Evolutionary conservation across 768 basidiomycete species (phyloP).

Genomic region (Phanerochaete sordida): DNA sequence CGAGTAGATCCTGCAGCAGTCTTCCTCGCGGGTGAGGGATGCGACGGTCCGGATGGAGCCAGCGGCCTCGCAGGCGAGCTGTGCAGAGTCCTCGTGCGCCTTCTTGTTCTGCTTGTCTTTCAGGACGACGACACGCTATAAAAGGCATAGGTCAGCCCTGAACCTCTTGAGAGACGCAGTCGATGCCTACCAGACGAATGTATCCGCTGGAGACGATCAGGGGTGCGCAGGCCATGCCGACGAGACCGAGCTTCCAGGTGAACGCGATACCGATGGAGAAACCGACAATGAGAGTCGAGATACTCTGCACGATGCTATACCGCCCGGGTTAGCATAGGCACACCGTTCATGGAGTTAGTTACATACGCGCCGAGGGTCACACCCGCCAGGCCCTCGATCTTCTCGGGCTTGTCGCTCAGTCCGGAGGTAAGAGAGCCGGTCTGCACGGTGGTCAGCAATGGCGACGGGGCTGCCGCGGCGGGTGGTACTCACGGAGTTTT

Average conservation of each 20-base stretch:
- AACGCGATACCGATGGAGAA: slow-evolving; percentile 74
- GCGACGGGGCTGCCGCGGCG: background rate
- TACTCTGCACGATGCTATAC: slow-evolving; percentile 64
- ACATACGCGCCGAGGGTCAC: slow-evolving; percentile 71
- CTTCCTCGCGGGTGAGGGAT: slow-evolving; percentile 78
- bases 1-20: slow-evolving; percentile 66
- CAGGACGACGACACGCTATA: slow-evolving; percentile 65
- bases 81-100: slow-evolving; percentile 75
- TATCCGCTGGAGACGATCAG: slow-evolving; percentile 71
- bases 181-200: slow-evolving; percentile 51
- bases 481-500: slow-evolving; percentile 45
- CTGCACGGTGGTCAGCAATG: background rate
- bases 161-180: background rate
- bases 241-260: slow-evolving; percentile 76
- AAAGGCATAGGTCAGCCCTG: background rate
- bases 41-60: slow-evolving; percentile 89
- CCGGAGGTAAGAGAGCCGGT: slow-evolving; percentile 78
- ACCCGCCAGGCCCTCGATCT: slow-evolving; percentile 84
- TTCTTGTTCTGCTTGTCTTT: slow-evolving; percentile 82
- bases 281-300: slow-evolving; percentile 65
- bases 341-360: background rate
- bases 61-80: slow-evolving; percentile 88
- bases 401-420: slow-evolving; percentile 85
- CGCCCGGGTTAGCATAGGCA: no score
- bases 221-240: slow-evolving; percentile 77